Conservation (phyloP, 371 early-diverging fungal species). For the Edhazardia aedis region DNA sequence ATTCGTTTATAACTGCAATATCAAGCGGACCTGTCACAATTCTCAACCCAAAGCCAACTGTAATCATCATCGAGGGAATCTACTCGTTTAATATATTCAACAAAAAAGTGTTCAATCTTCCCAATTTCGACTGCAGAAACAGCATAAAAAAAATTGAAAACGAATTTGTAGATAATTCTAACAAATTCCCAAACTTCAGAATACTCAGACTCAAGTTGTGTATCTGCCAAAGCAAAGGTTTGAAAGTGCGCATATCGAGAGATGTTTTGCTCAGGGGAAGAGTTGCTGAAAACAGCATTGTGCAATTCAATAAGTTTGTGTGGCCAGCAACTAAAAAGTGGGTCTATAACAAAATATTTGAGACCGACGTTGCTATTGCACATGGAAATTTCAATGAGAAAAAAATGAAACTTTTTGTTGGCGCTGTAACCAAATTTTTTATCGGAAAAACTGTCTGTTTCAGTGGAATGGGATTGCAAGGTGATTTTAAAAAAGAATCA, state of each 20-base stretch:
- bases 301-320: slow-evolving; percentile 3
- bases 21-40: background rate
- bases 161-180: slow-evolving; percentile 3
- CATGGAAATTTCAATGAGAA: too few relatives aligned
- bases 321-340: slow-evolving; percentile 13
- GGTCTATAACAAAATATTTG: too few relatives aligned
- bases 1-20: slow-evolving; percentile 8
- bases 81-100: slow-evolving; percentile 22
- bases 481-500: too few relatives aligned
- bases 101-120: slow-evolving; percentile 16
- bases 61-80: slow-evolving; percentile 31
- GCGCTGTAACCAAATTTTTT: too few relatives aligned
- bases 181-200: background rate
- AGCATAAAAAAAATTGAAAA: slow-evolving; percentile 7
- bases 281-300: background rate
- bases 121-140: slow-evolving; percentile 13
- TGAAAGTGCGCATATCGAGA: slow-evolving; percentile 6
- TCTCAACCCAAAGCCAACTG: slow-evolving; percentile 8
- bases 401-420: too few relatives aligned
- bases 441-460: too few relatives aligned
- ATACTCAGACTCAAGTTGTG: slow-evolving; percentile 10
- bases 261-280: slow-evolving; percentile 11
- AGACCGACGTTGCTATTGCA: too few relatives aligned
- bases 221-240: slow-evolving; percentile 5
- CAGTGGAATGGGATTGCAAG: too few relatives aligned